A percentile compares a stretch with the other conserved stretches of the same genome.
phyloP scores from a whole-genome alignment of 2,329 filamentous ascomycete species.

The Cercospora janseana region DNA sequence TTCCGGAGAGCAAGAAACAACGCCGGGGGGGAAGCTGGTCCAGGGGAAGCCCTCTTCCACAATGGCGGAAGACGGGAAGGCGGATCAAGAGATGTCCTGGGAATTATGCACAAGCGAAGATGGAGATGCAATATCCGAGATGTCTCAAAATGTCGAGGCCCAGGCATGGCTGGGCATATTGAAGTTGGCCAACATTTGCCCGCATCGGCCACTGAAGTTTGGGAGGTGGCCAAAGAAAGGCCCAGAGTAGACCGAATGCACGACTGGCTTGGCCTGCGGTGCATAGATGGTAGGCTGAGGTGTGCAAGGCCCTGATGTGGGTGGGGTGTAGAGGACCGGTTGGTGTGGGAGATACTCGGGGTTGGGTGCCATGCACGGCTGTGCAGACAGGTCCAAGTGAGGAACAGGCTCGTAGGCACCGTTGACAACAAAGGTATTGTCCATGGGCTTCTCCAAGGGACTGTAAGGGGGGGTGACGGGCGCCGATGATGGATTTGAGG shows the following conservation, averaged over 20 bases:
- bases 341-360: constrained; percentile 16
- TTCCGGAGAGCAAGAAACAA: constrained; percentile 18
- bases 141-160: constrained; percentile 20
- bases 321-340: constrained; percentile 26
- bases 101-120: constrained; percentile 21
- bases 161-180: constrained; percentile 29
- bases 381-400: constrained; percentile 33
- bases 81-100: not conserved
- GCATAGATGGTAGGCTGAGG: constrained; percentile 33
- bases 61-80: not conserved
- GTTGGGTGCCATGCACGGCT: constrained; percentile 27
- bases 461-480: constrained; percentile 46
- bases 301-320: constrained; percentile 30
- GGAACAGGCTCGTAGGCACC: constrained; percentile 29
- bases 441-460: constrained; percentile 40
- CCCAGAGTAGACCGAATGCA: constrained; percentile 21
- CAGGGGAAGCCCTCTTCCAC: not conserved
- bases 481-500: constrained; percentile 45
- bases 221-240: constrained; percentile 25
- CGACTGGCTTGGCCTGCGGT: constrained; percentile 26
- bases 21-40: not conserved
- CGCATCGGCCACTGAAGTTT: constrained; percentile 27
- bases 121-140: not conserved
- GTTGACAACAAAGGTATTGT: constrained; percentile 21
- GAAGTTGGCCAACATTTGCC: constrained; percentile 31